Evolutionary conservation across 2,329 filamentous ascomycete genomes (phyloP).

Genomic region (Penicillium sp.): DNA sequence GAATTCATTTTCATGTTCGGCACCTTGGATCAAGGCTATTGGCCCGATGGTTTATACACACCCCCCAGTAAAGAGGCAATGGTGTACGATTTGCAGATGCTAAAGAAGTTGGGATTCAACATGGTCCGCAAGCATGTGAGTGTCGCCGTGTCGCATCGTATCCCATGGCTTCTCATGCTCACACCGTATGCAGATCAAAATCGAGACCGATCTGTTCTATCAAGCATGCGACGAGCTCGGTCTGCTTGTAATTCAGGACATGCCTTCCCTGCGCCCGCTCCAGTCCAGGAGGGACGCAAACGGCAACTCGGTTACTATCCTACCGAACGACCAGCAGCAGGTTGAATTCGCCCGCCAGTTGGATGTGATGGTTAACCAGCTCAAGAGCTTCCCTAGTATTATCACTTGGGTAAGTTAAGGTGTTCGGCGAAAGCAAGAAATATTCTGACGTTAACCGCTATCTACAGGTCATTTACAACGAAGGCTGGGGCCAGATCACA

Average conservation of each 20-base stretch:
- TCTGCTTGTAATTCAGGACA: conserved; percentile 61
- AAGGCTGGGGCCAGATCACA: conserved; percentile 59
- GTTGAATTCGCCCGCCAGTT: conserved; percentile 58
- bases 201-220: conserved; percentile 60
- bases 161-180: background rate
- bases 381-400: conserved; percentile 57
- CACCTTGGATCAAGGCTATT: conserved; percentile 62
- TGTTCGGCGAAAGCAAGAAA: background rate
- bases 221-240: conserved; percentile 59
- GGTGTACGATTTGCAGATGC: conserved; percentile 54
- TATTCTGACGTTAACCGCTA: background rate
- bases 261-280: conserved; percentile 51
- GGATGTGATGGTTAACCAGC: conserved; percentile 53
- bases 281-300: conserved; percentile 18
- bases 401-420: conserved; percentile 48
- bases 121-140: conserved; percentile 61
- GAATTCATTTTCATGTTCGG: conserved; percentile 60
- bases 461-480: conserved; percentile 58
- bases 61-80: conserved; percentile 60
- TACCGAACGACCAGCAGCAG: conserved; percentile 46
- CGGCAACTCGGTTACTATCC: conserved; percentile 10
- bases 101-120: conserved; percentile 62
- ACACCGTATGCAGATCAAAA: conserved; percentile 47
- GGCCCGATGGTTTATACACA: conserved; percentile 61
- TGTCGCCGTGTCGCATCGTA: background rate